Base-by-base conservation (phyloP, 2,329 filamentous ascomycete genomes). In the Aspergillus proliferans region DNA sequence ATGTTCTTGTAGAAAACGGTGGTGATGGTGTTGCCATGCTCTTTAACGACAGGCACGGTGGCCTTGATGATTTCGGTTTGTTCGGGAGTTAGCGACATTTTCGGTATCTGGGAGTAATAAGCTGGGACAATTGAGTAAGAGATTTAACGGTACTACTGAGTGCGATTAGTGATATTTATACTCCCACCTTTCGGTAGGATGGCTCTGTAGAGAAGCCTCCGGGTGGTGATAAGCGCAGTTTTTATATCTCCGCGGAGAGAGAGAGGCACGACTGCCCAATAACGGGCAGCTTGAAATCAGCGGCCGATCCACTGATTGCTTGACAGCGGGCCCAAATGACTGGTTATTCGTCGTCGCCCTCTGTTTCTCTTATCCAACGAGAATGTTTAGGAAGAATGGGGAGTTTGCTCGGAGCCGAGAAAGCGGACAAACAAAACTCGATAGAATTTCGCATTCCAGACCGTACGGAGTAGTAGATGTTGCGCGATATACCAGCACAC, bases 1-100 rank as follows among this genome's bases (percentile, higher is more conserved):
- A 90, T 80, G 61, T 81, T 83, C 52, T 75, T 74, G 74, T 91
- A 90, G 73, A 91, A 89, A 55, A 79, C 76, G n/a, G 76, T 76
- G 5, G 85, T 84, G 65, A 90, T 87, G 53, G 76, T 74, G 54
- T 79, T 76, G 62, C 87, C 87, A 62, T 88, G 81, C 52, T 84
- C 75, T 19, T 77, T 77, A 3, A 90, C 76, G 30, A 84, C 77
- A 2, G 86, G 86, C 51, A 87, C 80, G 5, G 86, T 89, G 46
- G 82, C 76, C 67, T 83, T 84, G 68, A 90, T 82, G 60, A 85
- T 77, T 46, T 77, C 71, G 49, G 79, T 75, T 70, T 90, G 84
- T 44, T 77, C 72, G 22, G 77, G 70, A 9, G 84, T 83, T 50
- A 88, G 71, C 15, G 39, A 41, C 39, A 41, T 41, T 9, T 18